Percentiles rank a stretch among this genome's conserved stretches.
These are phyloP conservation scores for Rhodamnia rubescens DNA, from an alignment of 345 rosid species.

Conservation along the genomic window DNA sequence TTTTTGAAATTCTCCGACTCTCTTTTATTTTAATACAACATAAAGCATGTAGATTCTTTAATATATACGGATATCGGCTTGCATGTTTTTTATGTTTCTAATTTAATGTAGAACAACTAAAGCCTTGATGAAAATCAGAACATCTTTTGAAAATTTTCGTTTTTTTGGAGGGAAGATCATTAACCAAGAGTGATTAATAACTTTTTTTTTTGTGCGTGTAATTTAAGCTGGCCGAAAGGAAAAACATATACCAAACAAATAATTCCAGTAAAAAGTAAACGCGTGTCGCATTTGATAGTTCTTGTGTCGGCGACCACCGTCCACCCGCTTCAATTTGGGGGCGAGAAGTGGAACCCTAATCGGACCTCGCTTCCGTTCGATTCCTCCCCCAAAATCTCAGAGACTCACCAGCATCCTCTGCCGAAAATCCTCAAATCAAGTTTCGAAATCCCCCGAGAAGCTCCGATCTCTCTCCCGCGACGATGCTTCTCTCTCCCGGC, in stretches of 20 bases:
- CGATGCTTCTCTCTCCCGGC: constrained; percentile 14
- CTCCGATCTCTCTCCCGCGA: background rate
- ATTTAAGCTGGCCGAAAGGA: background rate
- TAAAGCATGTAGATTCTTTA: background rate
- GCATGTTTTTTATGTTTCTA: no score
- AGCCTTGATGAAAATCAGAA: no score
- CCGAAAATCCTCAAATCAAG: background rate
- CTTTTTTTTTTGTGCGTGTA: background rate
- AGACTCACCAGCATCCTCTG: background rate
- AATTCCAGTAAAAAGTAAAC: background rate
- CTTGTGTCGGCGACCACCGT: background rate
- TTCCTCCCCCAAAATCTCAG: background rate
- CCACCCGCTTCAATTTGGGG: background rate
- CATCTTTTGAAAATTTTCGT: background rate
- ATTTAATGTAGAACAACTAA: no score
- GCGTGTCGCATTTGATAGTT: background rate
- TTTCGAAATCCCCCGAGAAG: background rate
- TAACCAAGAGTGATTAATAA: background rate
- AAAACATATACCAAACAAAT: background rate
- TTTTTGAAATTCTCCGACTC: background rate
- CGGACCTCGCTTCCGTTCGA: background rate
- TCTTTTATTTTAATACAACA: background rate
- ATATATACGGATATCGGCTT: background rate
- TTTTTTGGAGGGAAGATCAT: background rate
- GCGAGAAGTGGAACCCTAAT: background rate